Percentiles rank a stretch among this genome's conserved stretches.
These are phyloP conservation scores for Penicillium sp. DNA, from an alignment of 2,329 filamentous ascomycete species.

Conservation along the genomic window DNA sequence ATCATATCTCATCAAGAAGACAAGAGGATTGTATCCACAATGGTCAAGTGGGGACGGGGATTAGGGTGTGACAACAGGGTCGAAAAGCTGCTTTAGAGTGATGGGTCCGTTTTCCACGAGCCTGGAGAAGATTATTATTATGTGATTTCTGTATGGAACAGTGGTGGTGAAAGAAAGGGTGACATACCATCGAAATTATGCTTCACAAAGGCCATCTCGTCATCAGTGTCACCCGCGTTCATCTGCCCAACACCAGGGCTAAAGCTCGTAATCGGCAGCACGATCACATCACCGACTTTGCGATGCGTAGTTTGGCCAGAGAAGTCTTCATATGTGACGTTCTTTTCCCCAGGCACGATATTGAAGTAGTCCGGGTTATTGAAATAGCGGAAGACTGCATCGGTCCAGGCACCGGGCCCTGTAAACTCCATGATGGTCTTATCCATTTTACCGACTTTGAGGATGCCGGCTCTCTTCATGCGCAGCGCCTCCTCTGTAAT, in stretches of 20 bases:
- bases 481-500: conserved; percentile 82
- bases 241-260: conserved; percentile 93
- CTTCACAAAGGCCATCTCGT: conserved; percentile 97
- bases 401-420: conserved; percentile 92
- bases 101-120: conserved; percentile 44
- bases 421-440: conserved; percentile 91
- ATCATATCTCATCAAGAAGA: not conserved
- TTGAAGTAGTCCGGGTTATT: conserved; percentile 91
- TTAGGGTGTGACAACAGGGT: not conserved
- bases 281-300: conserved; percentile 89
- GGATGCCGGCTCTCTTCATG: conserved; percentile 69
- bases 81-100: conserved; percentile 24
- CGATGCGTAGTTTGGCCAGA: conserved; percentile 82
- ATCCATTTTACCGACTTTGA: conserved; percentile 65
- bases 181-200: conserved; percentile 86
- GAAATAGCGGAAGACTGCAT: conserved; percentile 88
- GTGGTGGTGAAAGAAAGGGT: not conserved
- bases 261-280: conserved; percentile 96
- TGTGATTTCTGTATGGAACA: not conserved
- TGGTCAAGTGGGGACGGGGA: not conserved
- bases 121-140: conserved; percentile 29
- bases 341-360: conserved; percentile 66
- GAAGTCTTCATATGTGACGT: conserved; percentile 86
- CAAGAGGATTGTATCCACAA: not conserved
- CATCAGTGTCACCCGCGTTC: conserved; percentile 83